Conservation (phyloP, 2,329 filamentous ascomycete genomes). For the Sclerotinia glacialis region DNA sequence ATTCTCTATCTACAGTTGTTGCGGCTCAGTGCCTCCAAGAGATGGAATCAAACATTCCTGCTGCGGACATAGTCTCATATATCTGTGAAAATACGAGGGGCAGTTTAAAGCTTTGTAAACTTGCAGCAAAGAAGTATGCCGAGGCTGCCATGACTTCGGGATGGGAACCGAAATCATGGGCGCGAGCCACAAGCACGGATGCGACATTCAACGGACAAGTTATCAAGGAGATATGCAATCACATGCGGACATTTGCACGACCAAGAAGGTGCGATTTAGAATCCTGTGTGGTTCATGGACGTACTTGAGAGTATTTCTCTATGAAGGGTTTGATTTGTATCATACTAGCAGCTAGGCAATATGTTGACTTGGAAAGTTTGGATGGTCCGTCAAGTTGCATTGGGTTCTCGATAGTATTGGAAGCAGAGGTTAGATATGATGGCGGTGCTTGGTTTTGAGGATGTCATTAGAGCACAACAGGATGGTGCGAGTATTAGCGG, state of each 20-base stretch:
- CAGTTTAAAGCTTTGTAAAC: neutral
- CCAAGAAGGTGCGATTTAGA: no score
- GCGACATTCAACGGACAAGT: neutral
- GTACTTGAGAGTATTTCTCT: no score
- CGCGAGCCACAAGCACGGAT: neutral
- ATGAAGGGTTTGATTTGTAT: neutral
- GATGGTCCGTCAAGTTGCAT: neutral
- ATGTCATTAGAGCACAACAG: no score
- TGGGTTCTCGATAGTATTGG: neutral
- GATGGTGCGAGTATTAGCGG: no score
- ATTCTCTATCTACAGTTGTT: neutral
- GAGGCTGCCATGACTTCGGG: neutral
- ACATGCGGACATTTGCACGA: neutral
- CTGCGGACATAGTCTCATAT: neutral
- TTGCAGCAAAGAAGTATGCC: neutral
- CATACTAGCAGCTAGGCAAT: neutral
- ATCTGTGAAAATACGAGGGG: neutral
- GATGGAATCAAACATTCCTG: neutral
- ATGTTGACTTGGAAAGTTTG: neutral
- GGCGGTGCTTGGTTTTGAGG: neutral
- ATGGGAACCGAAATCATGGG: neutral
- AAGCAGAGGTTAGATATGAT: neutral
- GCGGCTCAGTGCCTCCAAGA: neutral
- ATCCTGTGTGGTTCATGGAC: no score
- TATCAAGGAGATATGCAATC: neutral